Evolutionary conservation across 1,284 basidiomycete species (phyloP), one percentile per base, ranked within the genome.

Genomic region (Mycosarcoma maydis): DNA sequence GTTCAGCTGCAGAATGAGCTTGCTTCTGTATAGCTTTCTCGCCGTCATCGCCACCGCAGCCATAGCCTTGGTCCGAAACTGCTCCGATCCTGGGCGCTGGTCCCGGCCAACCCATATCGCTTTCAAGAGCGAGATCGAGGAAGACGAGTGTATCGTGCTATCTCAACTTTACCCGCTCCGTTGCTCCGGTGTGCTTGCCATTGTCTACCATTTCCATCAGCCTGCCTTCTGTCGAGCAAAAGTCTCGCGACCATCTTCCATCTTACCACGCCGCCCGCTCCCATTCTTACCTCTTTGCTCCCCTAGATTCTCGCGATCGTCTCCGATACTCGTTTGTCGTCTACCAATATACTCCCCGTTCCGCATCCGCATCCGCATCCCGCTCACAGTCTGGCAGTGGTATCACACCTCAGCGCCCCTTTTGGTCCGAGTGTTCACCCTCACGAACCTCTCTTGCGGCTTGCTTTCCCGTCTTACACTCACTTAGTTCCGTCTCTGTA

Each of bases 21-120:
- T 34, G n/a, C 13, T n/a, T n/a, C 32, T 34, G 4, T 41, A 5
- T 6, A 27, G 16, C 14, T 10, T 17, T 27, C 2, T 11, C 17
- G 9, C 26, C 40, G 40, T 27, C 22, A 19, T 20, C 5, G 42
- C 17, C 20, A 16, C 42, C 26, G 19, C 29, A 20, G 13, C 36
- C 26, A 19, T 37, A 6, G 4, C 6, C n/a, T 37, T 29, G 17
- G n/a, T 19, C 17, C 29, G 41, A 42, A 22, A 13, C 27, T 42
- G 9, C 27, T 32, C 41, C 9, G 40, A 8, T 9, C 17, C 24
- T 36, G 26, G 34, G 20, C 30, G n/a, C 30, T 37, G 39, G 20
- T 55, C 45, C 45, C 53, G 44, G 43, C 24, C 33, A 19, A 55
- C 41, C 44, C 38, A n/a, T 54, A 39, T n/a, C 38, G 42, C 33